Conservation (phyloP, 139 green algal genomes). For the Ulvella scutata region DNA sequence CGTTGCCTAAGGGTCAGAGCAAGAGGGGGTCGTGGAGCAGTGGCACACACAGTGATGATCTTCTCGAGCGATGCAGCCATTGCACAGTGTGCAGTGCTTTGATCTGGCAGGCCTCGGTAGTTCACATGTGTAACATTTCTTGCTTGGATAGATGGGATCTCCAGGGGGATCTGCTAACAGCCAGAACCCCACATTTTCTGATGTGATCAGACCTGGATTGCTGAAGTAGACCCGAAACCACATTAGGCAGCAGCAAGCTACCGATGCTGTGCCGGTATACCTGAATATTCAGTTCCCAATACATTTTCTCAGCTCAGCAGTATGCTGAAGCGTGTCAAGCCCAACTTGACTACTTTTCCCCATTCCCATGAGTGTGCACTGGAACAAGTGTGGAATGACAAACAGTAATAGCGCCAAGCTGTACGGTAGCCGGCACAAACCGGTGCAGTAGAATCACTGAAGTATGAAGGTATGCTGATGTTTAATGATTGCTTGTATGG, state of each 20-base stretch:
- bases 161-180: neutral
- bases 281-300: too few relatives aligned
- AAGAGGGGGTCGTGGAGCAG: neutral
- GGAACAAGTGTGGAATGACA: too few relatives aligned
- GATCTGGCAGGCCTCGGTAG: constrained; percentile 27
- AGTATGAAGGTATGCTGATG: too few relatives aligned
- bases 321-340: too few relatives aligned
- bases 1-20: neutral
- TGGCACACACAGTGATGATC: neutral
- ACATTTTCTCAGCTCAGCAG: too few relatives aligned
- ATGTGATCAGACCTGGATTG: neutral
- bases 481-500: too few relatives aligned
- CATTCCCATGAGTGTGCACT: too few relatives aligned
- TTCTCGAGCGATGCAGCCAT: constrained; percentile 8
- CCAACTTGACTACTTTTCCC: too few relatives aligned
- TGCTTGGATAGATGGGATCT: neutral
- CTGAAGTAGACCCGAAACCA: neutral
- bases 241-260: neutral
- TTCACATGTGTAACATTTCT: constrained; percentile 35
- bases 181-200: neutral
- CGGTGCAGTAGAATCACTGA: too few relatives aligned
- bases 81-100: constrained; percentile 45
- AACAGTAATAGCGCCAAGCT: too few relatives aligned
- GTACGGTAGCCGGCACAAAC: too few relatives aligned
- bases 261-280: neutral